phyloP scores from a whole-genome alignment of 177 flowering plant genomes.

The Vitis hybrid region DNA sequence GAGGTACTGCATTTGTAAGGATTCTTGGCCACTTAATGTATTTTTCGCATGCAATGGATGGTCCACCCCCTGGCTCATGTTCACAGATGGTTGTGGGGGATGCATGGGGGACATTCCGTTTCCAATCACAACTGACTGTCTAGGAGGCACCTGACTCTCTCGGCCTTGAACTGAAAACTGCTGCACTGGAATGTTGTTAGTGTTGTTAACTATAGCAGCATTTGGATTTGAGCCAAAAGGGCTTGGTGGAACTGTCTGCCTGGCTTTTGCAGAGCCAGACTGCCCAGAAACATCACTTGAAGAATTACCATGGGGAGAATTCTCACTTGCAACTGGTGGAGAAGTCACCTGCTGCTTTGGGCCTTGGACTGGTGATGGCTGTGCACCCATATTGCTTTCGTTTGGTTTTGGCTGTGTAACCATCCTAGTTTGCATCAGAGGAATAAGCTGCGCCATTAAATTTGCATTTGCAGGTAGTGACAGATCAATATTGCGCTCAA shows the following conservation, averaged over 20 bases:
- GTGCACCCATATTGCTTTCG: conserved; percentile 49
- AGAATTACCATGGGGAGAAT: conserved; percentile 67
- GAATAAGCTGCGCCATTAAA: conserved; percentile 73
- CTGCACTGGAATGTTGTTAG: conserved; percentile 45
- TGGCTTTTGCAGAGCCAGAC: conserved; percentile 58
- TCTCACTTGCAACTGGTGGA: conserved; percentile 58
- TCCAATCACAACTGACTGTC: conserved; percentile 43
- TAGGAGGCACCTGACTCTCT: conserved; percentile 53
- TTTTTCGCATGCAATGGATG: conserved; percentile 38
- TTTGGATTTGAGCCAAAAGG: conserved; percentile 42
- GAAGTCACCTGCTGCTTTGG: conserved; percentile 69
- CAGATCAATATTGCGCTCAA: conserved; percentile 84
- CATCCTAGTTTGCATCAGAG: conserved; percentile 75
- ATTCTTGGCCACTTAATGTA: conserved; percentile 39
- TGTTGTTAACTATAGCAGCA: conserved; percentile 29
- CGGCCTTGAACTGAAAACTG: conserved; percentile 51
- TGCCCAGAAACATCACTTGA: conserved; percentile 77
- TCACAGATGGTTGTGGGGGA: conserved; percentile 56
- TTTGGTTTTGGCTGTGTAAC: conserved; percentile 63
- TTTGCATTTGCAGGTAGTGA: conserved; percentile 78
- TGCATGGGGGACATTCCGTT: conserved; percentile 67
- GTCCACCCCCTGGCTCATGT: conserved; percentile 50
- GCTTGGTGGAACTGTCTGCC: conserved; percentile 48
- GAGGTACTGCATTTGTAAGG: conserved; percentile 55
- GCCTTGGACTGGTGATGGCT: conserved; percentile 39